Conservation (phyloP, 1,284 basidiomycete genomes). For the Boletellus deceptivus region DNA sequence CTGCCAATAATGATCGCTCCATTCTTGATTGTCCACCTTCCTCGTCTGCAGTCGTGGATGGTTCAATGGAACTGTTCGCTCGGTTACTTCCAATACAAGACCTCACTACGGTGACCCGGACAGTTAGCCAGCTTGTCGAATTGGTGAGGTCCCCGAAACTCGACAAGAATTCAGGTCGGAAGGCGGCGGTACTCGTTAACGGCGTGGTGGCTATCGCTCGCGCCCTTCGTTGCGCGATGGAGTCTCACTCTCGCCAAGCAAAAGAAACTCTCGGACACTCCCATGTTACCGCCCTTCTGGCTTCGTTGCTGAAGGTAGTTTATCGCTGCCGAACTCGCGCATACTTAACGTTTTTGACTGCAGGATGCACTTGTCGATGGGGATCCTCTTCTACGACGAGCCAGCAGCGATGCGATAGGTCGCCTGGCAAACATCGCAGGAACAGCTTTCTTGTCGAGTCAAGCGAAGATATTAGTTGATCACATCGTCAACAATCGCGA, state of each 20-base stretch:
- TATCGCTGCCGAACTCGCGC: not conserved
- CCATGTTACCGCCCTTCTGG: slow-evolving; percentile 69
- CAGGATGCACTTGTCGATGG: slow-evolving; percentile 83
- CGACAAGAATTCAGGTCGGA: slow-evolving; percentile 88
- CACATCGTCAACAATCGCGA: slow-evolving; percentile 97
- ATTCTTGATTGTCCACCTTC: slow-evolving; percentile 71
- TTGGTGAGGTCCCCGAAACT: slow-evolving; percentile 74
- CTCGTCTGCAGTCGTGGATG: slow-evolving; percentile 84
- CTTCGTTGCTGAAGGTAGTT: slow-evolving; percentile 77
- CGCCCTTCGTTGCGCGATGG: slow-evolving; percentile 65
- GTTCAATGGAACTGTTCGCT: slow-evolving; percentile 85
- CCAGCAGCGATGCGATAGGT: slow-evolving; percentile 90
- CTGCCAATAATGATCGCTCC: slow-evolving; percentile 42
- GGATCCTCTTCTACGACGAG: slow-evolving; percentile 73
- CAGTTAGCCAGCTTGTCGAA: slow-evolving; percentile 71
- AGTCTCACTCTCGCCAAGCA: slow-evolving; percentile 51
- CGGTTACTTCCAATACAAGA: slow-evolving; percentile 81
- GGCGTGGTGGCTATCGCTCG: slow-evolving; percentile 77
- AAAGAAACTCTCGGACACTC: slow-evolving; percentile 69
- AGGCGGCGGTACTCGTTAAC: slow-evolving; percentile 85
- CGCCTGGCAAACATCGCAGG: slow-evolving; percentile 83
- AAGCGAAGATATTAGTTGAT: slow-evolving; percentile 92
- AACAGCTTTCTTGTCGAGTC: slow-evolving; percentile 80
- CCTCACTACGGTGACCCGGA: slow-evolving; percentile 61
- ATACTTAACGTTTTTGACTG: slow-evolving; percentile 5